phyloP scores from a whole-genome alignment of 352 stramenopile genomes.

The Phytophthora litchii region DNA sequence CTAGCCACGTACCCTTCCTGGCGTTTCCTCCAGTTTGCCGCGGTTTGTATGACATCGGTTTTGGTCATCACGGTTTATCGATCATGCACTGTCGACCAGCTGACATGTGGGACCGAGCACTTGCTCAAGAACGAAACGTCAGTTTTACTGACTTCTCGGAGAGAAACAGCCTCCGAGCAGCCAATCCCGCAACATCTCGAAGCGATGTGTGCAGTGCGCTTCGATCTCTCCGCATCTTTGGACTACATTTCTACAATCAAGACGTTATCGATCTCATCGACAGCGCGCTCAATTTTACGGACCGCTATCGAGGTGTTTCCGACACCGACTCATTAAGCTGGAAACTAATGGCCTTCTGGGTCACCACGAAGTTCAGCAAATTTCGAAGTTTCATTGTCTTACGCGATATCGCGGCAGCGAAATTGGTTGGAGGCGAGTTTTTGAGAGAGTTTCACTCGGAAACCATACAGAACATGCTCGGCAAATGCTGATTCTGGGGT shows the following conservation, averaged over 20 bases:
- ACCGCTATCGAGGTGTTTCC: neutral
- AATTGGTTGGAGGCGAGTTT: conserved; percentile 4
- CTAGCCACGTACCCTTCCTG: neutral
- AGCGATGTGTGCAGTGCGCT: neutral
- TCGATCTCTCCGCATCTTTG: neutral
- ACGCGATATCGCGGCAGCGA: neutral
- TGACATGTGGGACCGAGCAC: neutral
- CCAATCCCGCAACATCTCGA: neutral
- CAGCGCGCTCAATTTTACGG: neutral
- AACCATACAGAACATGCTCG: no score
- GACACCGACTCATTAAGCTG: neutral
- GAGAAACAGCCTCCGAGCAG: neutral
- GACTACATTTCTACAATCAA: neutral
- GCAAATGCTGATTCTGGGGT: no score
- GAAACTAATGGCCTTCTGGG: conserved; percentile 16
- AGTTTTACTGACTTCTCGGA: conserved; percentile 5
- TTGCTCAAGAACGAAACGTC: neutral
- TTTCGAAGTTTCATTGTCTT: conserved; percentile 5
- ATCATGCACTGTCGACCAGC: conserved; percentile 1
- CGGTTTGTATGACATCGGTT: neutral
- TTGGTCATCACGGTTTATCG: neutral
- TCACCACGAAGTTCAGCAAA: conserved; percentile 13
- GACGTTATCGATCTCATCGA: neutral
- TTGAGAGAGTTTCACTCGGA: neutral
- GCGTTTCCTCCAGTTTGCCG: conserved; percentile 2